These are phyloP conservation scores for Arachis stenosperma DNA, from an alignment of 306 rosid genomes.

Conservation along the genomic window DNA sequence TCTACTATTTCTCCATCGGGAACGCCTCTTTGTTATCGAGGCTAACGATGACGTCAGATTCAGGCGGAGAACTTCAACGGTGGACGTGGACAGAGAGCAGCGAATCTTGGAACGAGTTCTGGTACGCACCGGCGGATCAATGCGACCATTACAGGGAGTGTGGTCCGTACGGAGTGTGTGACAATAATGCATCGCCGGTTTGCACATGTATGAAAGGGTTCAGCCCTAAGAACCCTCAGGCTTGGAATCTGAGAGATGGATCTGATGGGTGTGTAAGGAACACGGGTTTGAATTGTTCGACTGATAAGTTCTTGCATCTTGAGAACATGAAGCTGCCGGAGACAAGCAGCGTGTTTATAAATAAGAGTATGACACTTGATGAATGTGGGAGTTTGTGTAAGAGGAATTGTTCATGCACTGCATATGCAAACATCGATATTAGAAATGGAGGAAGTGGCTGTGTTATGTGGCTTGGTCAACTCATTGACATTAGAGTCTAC, in stretches of 20 bases:
- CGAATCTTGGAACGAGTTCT: slow-evolving; percentile 51
- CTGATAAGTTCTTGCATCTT: slow-evolving; percentile 48
- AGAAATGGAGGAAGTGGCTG: slow-evolving; percentile 61
- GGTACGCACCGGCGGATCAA: slow-evolving; percentile 77
- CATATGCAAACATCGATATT: slow-evolving; percentile 51
- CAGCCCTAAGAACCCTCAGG: slow-evolving; percentile 53
- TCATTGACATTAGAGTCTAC: slow-evolving; percentile 56
- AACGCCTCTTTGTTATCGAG: slow-evolving; percentile 44
- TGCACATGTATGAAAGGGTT: slow-evolving; percentile 73
- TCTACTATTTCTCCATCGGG: slow-evolving; percentile 49
- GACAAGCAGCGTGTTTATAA: slow-evolving; percentile 48
- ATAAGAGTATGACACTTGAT: slow-evolving; percentile 46
- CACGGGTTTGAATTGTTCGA: slow-evolving; percentile 47
- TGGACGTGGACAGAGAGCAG: slow-evolving; percentile 51
- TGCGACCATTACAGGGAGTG: slow-evolving; percentile 54
- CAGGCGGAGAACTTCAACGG: slow-evolving; percentile 48
- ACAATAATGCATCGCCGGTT: slow-evolving; percentile 61
- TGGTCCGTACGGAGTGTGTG: slow-evolving; percentile 69
- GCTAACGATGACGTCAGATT: slow-evolving; percentile 33
- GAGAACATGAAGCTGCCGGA: slow-evolving; percentile 68
- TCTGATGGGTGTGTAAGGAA: slow-evolving; percentile 76
- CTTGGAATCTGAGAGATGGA: slow-evolving; percentile 79
- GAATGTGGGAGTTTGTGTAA: slow-evolving; percentile 54
- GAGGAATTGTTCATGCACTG: slow-evolving; percentile 66
- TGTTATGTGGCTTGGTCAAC: slow-evolving; percentile 57